Evolutionary conservation across 1,139 yeast species (phyloP).

Genomic region (Trichomonascaceae sp.): DNA sequence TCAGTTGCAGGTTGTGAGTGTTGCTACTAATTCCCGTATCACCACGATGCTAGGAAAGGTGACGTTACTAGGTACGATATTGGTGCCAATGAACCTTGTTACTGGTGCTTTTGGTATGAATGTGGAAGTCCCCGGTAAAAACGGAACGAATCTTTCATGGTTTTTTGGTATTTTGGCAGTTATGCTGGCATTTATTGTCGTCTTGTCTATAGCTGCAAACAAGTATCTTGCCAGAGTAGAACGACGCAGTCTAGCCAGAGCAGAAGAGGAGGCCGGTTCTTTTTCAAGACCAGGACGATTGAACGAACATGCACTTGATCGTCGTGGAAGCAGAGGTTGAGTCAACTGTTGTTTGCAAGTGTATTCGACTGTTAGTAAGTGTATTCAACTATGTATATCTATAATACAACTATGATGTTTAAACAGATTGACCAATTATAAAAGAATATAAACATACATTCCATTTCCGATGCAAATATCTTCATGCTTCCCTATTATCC

Average conservation of each 20-base stretch:
- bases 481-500: not conserved
- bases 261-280: not conserved
- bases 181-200: slow-evolving; percentile 21
- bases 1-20: slow-evolving; percentile 87
- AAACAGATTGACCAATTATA: no score
- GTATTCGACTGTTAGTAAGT: no score
- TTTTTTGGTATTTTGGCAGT: slow-evolving; percentile 60
- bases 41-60: slow-evolving; percentile 86
- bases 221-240: not conserved
- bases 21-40: slow-evolving; percentile 74
- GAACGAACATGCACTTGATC: not conserved
- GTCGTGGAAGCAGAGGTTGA: not conserved
- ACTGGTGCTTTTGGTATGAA: slow-evolving; percentile 98
- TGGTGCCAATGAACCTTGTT: slow-evolving; percentile 82
- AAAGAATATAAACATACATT: no score
- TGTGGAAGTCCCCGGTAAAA: slow-evolving; percentile 61
- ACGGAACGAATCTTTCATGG: slow-evolving; percentile 44
- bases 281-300: not conserved
- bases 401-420: no score
- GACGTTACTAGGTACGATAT: slow-evolving; percentile 81
- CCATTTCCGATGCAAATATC: no score
- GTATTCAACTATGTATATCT: not conserved
- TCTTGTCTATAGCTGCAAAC: slow-evolving; percentile 20
- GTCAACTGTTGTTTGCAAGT: no score
- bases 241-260: not conserved